Percentiles rank a stretch among this genome's conserved stretches.
Evolutionary conservation across 108 stramenopile species (phyloP).

Genomic region (Fragilariopsis cylindrus): DNA sequence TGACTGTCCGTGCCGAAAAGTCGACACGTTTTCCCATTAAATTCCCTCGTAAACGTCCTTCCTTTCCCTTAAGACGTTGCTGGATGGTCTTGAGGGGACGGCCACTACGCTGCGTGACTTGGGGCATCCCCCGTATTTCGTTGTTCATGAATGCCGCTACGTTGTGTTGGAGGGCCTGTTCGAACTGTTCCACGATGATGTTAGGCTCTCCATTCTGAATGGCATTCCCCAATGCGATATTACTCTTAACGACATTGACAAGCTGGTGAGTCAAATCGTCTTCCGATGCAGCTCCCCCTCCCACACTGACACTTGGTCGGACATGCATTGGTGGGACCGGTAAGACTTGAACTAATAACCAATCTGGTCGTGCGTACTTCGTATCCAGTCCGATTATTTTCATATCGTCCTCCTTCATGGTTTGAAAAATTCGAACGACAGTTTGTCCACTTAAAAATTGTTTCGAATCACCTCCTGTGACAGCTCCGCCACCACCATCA

Average conservation of each 20-base stretch:
- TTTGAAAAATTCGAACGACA: slow-evolving; percentile 88
- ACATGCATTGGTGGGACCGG: slow-evolving; percentile 99
- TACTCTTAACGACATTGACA: slow-evolving; percentile 95
- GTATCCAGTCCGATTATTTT: slow-evolving; percentile 90
- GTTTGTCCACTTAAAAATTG: slow-evolving; percentile 87
- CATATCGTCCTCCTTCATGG: slow-evolving; percentile 93
- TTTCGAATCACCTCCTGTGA: slow-evolving; percentile 82
- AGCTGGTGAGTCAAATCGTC: slow-evolving; percentile 98
- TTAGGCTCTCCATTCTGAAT: slow-evolving; percentile 90
- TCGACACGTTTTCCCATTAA: slow-evolving; percentile 99
- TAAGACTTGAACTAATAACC: slow-evolving; percentile 94
- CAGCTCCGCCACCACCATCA: slow-evolving; percentile 46
- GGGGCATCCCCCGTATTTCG: slow-evolving; percentile 88
- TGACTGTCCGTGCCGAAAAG: slow-evolving; percentile 98
- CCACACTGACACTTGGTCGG: slow-evolving; percentile 90
- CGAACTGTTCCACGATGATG: slow-evolving; percentile 94
- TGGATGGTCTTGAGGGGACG: slow-evolving; percentile 96
- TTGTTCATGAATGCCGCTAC: slow-evolving; percentile 94
- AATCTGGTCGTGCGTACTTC: slow-evolving; percentile 93
- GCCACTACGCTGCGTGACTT: slow-evolving; percentile 94
- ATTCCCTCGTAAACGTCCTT: slow-evolving; percentile 99
- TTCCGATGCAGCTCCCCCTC: slow-evolving; percentile 82
- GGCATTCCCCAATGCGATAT: slow-evolving; percentile 88
- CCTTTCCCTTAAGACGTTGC: slow-evolving; percentile 96
- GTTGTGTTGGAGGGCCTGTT: slow-evolving; percentile 96